Evolutionary conservation across 1,139 yeast genomes (phyloP), one percentile per base, ranked within the genome.

Genomic region (Pichia sp.): DNA sequence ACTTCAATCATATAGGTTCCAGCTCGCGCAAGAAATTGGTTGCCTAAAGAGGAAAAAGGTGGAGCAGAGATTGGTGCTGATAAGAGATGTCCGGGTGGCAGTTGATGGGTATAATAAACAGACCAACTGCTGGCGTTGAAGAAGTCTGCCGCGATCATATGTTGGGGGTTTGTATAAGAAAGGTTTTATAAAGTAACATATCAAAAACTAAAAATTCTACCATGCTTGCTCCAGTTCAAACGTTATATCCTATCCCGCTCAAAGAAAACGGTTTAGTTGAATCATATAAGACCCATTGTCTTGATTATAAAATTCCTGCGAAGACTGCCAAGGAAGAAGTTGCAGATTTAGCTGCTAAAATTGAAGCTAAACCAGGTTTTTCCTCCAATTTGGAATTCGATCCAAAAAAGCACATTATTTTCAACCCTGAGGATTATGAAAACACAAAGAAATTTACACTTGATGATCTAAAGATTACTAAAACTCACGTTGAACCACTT

Each of bases 301-400:
- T 49, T 28, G 42, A 47, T 6, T 53, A 50, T 35, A 59, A 51
- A 37, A 43, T 62, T 23, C 64, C 65, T 4, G 40, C 51, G 22
- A 44, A 50, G 25, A 58, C 62, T 2, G 16, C 60, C 2, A 55
- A 61, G 23, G 47, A 51, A 27, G 67, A 62, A 46, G 42, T 62
- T 7, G 44, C 48, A 5, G 26, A 43, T 6, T 43, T 63, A 19
- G 35, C 60, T n/a, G 33, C 49, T 21, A 42, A 48, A 19, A 41
- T 63, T 10, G 59, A 62, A 45, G 31, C 50, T 15, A 49, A 49
- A 18, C 57, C 62, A 7, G 54, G 57, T 9, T 63, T 63, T 46
- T 42, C 61, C 37, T 61, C 65, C 13, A 42, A 55, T 14, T 35
- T 51, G 2, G 40, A 50, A 40, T 63, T 63, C 45, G 64, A 63